Base-by-base conservation (phyloP, 441 rosid species). In the Dalechampia spathulata region DNA sequence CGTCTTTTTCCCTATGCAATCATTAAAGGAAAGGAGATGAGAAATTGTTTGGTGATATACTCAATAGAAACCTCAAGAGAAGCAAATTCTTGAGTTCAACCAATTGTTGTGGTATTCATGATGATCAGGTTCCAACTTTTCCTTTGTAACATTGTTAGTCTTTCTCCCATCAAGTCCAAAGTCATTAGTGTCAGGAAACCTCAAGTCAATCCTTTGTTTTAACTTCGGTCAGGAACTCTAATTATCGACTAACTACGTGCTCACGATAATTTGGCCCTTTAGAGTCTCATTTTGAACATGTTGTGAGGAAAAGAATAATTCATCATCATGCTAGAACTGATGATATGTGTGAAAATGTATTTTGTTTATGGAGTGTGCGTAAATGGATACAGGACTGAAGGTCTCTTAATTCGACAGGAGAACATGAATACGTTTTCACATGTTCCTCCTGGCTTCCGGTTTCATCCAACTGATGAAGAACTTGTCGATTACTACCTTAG, bases 391-490 rank as follows among this genome's bases (percentile, higher is more conserved):
- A 79, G 85, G 80, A 64, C 50, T 44, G 45, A 49, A 65, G 66
- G 44, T 11, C 36, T 17, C 13, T 3, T 3, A 30, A 30, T 30
- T 8, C 8, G 34, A 53, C 23, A n/a, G 55, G 47, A 69, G 65
- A 81, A 30, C n/a, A 89, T 86, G 96, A 77, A 82, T 69, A 67
- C 85, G 37, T 86, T 90, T 72, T 65, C 95, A 23, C 81, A 83
- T 55, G 99, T 94, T 46, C 99, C 99, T 48, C 99, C 99, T 6
- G 99, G 99, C 28, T 94, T 94, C 62, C 82, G 99, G 71, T 94
- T 94, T 65, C 96, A 94, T 67, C 99, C 99, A 6, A 90, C 98
- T 0, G 99, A 94, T 39, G 99, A 94, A 84, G 99, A 94, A 69
- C 98, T 94, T 32, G 99, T 94, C 12, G 96, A 94, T 69, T 94